Percentiles rank a stretch among this genome's conserved stretches.
These are phyloP conservation scores for Mycena chlorophos DNA, from an alignment of 768 basidiomycete genomes.

Conservation along the genomic window DNA sequence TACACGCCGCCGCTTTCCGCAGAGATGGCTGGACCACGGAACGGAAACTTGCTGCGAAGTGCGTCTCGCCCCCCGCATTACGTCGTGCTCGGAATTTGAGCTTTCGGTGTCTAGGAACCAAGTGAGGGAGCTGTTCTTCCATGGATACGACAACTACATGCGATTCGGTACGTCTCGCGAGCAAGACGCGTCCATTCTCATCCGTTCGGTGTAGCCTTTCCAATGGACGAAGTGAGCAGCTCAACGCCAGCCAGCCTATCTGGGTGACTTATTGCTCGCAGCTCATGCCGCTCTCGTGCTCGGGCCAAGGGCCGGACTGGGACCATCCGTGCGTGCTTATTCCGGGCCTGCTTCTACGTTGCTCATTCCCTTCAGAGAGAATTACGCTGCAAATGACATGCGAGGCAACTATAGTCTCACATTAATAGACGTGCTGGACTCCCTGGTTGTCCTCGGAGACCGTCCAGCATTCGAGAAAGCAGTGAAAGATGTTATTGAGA, in stretches of 20 bases:
- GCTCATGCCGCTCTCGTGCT: slow-evolving; percentile 88
- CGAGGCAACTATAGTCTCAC: slow-evolving; percentile 91
- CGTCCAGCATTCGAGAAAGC: slow-evolving; percentile 79
- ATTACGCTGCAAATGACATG: slow-evolving; percentile 87
- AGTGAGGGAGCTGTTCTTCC: slow-evolving; percentile 81
- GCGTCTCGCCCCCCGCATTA: slow-evolving; percentile 21
- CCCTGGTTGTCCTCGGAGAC: slow-evolving; percentile 86
- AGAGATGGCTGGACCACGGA: slow-evolving; percentile 54
- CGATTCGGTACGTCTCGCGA: slow-evolving; percentile 54
- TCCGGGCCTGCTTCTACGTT: neutral
- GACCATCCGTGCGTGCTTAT: slow-evolving; percentile 62
- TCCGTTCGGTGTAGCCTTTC: slow-evolving; percentile 60
- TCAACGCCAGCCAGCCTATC: neutral
- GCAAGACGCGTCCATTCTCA: neutral
- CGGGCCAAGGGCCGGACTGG: slow-evolving; percentile 87
- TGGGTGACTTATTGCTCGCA: slow-evolving; percentile 31
- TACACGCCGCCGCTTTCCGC: slow-evolving; percentile 35
- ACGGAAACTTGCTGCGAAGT: slow-evolving; percentile 60
- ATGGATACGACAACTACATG: slow-evolving; percentile 92
- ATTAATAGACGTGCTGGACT: slow-evolving; percentile 80
- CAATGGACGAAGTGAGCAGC: slow-evolving; percentile 70
- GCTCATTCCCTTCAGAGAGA: slow-evolving; percentile 43
- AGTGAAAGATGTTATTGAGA: slow-evolving; percentile 75
- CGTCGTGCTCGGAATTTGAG: too few relatives aligned
- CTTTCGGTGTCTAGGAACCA: slow-evolving; percentile 66